Conservation (phyloP, 2,329 filamentous ascomycete species). For the Penicillium thymicola region DNA sequence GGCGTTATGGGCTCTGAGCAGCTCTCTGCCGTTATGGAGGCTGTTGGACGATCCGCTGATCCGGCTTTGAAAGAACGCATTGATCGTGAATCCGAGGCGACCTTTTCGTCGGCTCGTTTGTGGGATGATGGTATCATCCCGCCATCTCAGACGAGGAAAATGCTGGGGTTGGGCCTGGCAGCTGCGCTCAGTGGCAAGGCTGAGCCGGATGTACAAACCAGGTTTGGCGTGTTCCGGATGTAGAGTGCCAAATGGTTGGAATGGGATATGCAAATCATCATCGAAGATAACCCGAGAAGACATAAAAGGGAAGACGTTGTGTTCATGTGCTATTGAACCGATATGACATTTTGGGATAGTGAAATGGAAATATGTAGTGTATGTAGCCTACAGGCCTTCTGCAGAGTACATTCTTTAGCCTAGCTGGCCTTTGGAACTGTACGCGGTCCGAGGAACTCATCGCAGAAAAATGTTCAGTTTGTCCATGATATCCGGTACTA, state of each 20-base stretch:
- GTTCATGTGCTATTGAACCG: background rate
- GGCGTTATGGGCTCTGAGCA: slow-evolving; percentile 96
- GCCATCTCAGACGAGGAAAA: slow-evolving; percentile 69
- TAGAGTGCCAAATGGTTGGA: slow-evolving; percentile 38
- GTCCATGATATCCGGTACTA: background rate
- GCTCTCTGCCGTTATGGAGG: slow-evolving; percentile 87
- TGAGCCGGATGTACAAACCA: slow-evolving; percentile 56
- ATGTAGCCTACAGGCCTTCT: background rate
- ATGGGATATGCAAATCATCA: background rate
- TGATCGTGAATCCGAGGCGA: slow-evolving; percentile 82
- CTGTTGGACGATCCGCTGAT: slow-evolving; percentile 80
- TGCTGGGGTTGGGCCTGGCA: slow-evolving; percentile 68
- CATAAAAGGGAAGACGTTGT: background rate
- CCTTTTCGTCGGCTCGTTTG: slow-evolving; percentile 80
- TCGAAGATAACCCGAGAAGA: background rate
- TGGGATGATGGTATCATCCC: slow-evolving; percentile 89
- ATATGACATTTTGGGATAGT: background rate
- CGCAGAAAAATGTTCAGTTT: background rate
- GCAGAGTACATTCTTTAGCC: background rate
- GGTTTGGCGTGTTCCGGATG: slow-evolving; percentile 82
- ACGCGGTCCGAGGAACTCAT: background rate
- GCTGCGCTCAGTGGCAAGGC: slow-evolving; percentile 68
- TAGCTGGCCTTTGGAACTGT: background rate
- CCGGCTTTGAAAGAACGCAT: slow-evolving; percentile 78
- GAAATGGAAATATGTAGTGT: background rate